Base-by-base conservation (phyloP, 108 stramenopile genomes). In the Cyclotella cryptica region DNA sequence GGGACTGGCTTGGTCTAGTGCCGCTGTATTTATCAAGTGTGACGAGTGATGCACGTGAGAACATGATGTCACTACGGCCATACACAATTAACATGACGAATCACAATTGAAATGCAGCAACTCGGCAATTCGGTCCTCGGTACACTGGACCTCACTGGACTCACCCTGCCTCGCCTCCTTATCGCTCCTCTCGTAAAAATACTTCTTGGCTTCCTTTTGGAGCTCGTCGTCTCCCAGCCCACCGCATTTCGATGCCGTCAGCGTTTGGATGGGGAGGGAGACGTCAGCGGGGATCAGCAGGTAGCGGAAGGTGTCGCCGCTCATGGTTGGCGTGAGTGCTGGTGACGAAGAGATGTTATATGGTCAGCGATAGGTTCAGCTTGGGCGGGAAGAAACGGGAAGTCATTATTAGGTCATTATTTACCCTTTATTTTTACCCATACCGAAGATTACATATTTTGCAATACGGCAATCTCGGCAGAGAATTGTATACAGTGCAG, bases 211-310 rank as follows among this genome's bases (percentile, higher is more conserved):
- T 9, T 80, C 57, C 29, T 83, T 85, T 12, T 84, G 77, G 29
- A 93, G 79, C 22, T 29, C 64, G 68, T 93, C 92, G 58, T 91
- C 75, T 13, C 58, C 45, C 39, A 93, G 74, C 3, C 93, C 93
- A 24, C 93, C 93, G 3, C 85, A 72, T 70, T 86, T 89, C 46
- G 77, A 75, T 13, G 72, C 87, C 39, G 60, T 59, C 18, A 62
- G 57, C 5, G 57, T 44, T 52, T 85, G 66, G 27, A 90, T 87
- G 24, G 87, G 88, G 42, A 47, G 26, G 53, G 73, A 66, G 19
- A 72, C 76, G 52, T 89, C 69, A 15, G 88, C 87, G 49, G 90
- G 90, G 62, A 92, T 88, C 43, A 86, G 79, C 46, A 89, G 80
- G 71, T 80, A 90, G 53, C 67, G 73, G 81, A 90, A 90, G 21